Base-by-base conservation (phyloP, 768 basidiomycete genomes). In the Termitomyces sp. region DNA sequence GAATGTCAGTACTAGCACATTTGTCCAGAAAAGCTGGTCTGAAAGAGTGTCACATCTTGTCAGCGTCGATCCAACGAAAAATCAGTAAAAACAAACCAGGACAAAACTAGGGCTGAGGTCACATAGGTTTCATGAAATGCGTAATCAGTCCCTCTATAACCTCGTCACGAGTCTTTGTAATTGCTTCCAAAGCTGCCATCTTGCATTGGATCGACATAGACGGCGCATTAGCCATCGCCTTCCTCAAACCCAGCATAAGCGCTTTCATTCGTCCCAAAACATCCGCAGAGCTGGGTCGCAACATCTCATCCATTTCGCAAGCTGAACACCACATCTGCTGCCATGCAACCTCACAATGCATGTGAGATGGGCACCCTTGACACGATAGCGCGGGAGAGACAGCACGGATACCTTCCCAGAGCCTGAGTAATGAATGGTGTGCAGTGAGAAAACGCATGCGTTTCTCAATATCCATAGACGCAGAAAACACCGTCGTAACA, bases 371-470 rank as follows among this genome's bases (percentile, higher is more conserved):
- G 58, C 86, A 84, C n/a, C 75, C 77, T 53, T 59, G 60, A 17
- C 65, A 62, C 0, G 63, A 58, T 48, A 87, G 75, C 2, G 65
- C 42, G 5, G 84, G 77, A n/a, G 85, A 81, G 11, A 68, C 63
- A 8, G 66, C 67, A 19, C 78, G 81, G 21, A 87, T 62, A 29
- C 72, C 69, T 49, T 84, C 82, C 84, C 85, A 86, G 19, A 79
- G 68, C 47, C 69, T 71, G 21, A 80, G 71, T 38, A 89, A 77
- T 21, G 81, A 80, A 52, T 79, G 69, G 59, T 83, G 82, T 2
- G 88, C 87, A 19, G 78, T 73, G 16, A 87, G 71, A 43, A 87
- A 75, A 40, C 78, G 76, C 68, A 79, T 71, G 38, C 79, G 80
- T 57, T 64, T 68, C 50, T 75, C 75, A 6, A 68, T 53, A 54